A percentile compares a stretch with the other conserved stretches of the same genome.
Conservation (phyloP, 2,329 filamentous ascomycete species). For the Hirsutella minnesotensis region DNA sequence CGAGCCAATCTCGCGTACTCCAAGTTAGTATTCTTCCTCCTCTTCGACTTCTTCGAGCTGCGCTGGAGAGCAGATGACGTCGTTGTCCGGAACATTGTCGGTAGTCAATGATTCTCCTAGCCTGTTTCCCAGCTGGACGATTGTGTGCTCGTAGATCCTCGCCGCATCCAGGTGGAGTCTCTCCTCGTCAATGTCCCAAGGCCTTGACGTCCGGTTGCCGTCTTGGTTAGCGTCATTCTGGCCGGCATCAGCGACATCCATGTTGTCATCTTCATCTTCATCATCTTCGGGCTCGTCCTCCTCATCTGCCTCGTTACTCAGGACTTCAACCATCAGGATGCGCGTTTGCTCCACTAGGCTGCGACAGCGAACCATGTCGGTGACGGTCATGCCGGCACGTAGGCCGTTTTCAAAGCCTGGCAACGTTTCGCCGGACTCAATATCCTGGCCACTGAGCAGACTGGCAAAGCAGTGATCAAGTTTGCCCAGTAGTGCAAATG, state of each 20-base stretch:
- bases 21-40: background rate
- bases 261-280: conserved; percentile 22
- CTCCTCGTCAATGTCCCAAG: conserved; percentile 31
- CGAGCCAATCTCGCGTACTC: no score
- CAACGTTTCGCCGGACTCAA: conserved; percentile 50
- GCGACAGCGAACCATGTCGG: conserved; percentile 80
- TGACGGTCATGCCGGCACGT: conserved; percentile 56
- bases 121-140: conserved; percentile 60
- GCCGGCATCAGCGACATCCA: conserved; percentile 13
- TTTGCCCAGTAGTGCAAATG: conserved; percentile 63
- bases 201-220: background rate
- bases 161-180: conserved; percentile 58
- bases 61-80: background rate
- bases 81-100: conserved; percentile 5
- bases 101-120: conserved; percentile 34
- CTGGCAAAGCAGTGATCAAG: conserved; percentile 76
- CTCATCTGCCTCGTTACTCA: conserved; percentile 36
- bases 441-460: conserved; percentile 55
- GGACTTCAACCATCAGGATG: conserved; percentile 55
- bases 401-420: conserved; percentile 57
- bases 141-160: conserved; percentile 67
- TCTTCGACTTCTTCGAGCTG: no score
- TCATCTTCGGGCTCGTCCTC: conserved; percentile 25
- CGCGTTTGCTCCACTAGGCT: conserved; percentile 70
- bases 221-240: conserved; percentile 10